phyloP scores from a whole-genome alignment of 352 stramenopile genomes.

The Thalassiosira sp. region DNA sequence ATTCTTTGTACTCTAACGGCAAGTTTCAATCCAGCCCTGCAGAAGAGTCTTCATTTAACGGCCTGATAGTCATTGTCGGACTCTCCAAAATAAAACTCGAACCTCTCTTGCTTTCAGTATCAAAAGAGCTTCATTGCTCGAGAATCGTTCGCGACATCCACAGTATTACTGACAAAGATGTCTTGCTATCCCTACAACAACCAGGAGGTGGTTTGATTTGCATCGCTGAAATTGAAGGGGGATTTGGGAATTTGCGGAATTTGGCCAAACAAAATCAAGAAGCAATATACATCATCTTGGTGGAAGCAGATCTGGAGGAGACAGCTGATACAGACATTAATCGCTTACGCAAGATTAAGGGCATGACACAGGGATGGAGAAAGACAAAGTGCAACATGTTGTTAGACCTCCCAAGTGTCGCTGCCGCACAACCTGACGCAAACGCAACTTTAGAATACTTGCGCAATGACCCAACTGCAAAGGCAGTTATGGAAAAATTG shows the following conservation, averaged over 20 bases:
- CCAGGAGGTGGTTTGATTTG: conserved; percentile 39
- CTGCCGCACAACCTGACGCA: neutral
- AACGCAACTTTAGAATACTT: conserved; percentile 24
- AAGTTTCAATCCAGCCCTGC: conserved; percentile 18
- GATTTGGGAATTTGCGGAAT: conserved; percentile 10
- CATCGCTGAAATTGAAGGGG: conserved; percentile 36
- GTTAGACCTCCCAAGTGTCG: conserved; percentile 28
- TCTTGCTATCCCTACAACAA: conserved; percentile 18
- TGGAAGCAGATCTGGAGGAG: conserved; percentile 31
- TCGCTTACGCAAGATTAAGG: conserved; percentile 28
- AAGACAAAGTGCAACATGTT: conserved; percentile 40
- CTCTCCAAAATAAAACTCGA: conserved; percentile 25
- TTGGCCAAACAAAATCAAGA: conserved; percentile 43
- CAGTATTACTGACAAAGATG: conserved; percentile 33
- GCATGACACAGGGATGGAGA: conserved; percentile 39
- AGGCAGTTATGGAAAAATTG: conserved; percentile 21
- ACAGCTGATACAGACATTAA: conserved; percentile 19
- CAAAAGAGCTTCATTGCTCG: conserved; percentile 36
- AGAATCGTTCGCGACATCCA: conserved; percentile 29
- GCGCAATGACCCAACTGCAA: conserved; percentile 4
- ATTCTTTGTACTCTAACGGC: conserved; percentile 24
- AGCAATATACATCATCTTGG: conserved; percentile 45
- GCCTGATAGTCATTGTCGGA: conserved; percentile 51
- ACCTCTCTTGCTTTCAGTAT: conserved; percentile 28
- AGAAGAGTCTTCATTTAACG: conserved; percentile 7